Percentiles rank a stretch among this genome's conserved stretches.
These are phyloP conservation scores for Penstemon barbatus DNA, from an alignment of 257 asterid genomes.

Conservation along the genomic window DNA sequence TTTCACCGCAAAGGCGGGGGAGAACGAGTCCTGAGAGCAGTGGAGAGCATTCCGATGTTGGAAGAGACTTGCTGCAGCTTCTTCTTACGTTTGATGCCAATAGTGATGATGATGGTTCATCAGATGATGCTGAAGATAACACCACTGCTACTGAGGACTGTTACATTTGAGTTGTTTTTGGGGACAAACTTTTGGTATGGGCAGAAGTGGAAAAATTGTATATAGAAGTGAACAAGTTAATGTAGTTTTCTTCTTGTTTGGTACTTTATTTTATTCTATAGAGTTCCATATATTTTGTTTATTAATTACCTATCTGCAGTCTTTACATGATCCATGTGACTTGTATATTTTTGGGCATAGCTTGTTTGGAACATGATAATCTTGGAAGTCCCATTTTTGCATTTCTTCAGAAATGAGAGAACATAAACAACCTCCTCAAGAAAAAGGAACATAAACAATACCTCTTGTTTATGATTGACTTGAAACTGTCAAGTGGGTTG, in stretches of 20 bases:
- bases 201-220: slow-evolving; percentile 26
- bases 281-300: too few species aligned
- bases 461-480: too few species aligned
- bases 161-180: slow-evolving; percentile 24
- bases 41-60: slow-evolving; percentile 37
- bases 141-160: slow-evolving; percentile 36
- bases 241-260: not conserved
- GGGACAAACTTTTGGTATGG: slow-evolving; percentile 4
- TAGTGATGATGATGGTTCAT: slow-evolving; percentile 40
- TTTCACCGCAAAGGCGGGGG: slow-evolving; percentile 45
- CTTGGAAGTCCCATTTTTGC: too few species aligned
- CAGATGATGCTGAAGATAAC: slow-evolving; percentile 39
- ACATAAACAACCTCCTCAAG: too few species aligned
- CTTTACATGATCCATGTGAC: not conserved
- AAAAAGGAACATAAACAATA: too few species aligned
- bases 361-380: not conserved
- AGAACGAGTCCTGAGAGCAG: slow-evolving; percentile 38
- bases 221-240: slow-evolving; percentile 24
- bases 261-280: not conserved
- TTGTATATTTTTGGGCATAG: slow-evolving; percentile 21
- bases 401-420: too few species aligned
- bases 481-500: too few species aligned
- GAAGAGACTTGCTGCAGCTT: slow-evolving; percentile 47
- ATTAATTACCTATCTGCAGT: too few species aligned
- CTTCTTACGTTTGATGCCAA: slow-evolving; percentile 42